These are phyloP conservation scores for Aspergillus floridensis DNA, from an alignment of 2,329 filamentous ascomycete species.

Conservation along the genomic window DNA sequence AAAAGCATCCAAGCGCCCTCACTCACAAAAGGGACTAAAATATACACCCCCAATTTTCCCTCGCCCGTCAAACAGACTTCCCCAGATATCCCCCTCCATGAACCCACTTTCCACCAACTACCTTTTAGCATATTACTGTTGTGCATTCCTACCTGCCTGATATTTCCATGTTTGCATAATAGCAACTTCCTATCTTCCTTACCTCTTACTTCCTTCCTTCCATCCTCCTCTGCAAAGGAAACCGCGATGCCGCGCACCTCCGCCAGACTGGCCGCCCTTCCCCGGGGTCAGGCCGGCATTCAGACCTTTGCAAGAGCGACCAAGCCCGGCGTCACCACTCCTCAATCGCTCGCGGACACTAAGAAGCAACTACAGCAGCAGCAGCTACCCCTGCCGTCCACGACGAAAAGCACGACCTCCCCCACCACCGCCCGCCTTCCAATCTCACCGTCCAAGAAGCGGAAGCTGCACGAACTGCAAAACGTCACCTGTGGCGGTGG, in stretches of 20 bases:
- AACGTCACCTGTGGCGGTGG: conserved; percentile 29
- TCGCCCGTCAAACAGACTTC: background rate
- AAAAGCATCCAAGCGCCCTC: conserved; percentile 7
- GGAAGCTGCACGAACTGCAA: conserved; percentile 36
- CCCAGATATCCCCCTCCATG: background rate
- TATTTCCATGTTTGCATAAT: conserved; percentile 9
- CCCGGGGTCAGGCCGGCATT: conserved; percentile 40
- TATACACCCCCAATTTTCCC: background rate
- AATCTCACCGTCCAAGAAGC: conserved; percentile 41
- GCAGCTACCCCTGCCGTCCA: background rate
- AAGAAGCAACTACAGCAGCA: conserved; percentile 27
- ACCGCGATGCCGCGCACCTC: conserved; percentile 34
- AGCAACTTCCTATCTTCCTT: conserved; percentile 2
- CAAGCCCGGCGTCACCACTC: conserved; percentile 35
- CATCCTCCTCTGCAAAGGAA: conserved; percentile 14
- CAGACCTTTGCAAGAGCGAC: conserved; percentile 45
- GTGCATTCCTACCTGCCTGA: background rate
- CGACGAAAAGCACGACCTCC: background rate
- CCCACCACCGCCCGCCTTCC: conserved; percentile 20
- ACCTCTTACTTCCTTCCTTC: conserved; percentile 7
- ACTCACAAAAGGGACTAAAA: background rate
- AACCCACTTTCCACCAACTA: background rate
- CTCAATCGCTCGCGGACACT: conserved; percentile 16
- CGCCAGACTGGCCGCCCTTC: conserved; percentile 30
- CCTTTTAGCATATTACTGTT: background rate